phyloP scores from a whole-genome alignment of 371 early-diverging fungal genomes.

The Chytridiales sp. region DNA sequence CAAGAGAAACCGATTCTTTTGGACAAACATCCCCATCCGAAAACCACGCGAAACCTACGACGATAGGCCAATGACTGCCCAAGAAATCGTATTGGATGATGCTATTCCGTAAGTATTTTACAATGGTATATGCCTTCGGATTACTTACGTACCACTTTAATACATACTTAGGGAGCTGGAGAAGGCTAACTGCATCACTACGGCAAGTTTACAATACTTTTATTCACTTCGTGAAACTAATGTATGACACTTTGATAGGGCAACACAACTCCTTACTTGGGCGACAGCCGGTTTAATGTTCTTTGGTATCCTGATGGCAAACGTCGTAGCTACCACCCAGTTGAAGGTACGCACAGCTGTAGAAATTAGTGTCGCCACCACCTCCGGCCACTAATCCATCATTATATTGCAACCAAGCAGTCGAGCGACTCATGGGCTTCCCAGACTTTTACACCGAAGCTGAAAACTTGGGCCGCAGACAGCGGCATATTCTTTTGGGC shows the following conservation, averaged over 20 bases:
- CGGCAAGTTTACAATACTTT: no score
- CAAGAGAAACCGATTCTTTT: conserved; percentile 10
- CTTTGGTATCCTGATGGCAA: conserved; percentile 16
- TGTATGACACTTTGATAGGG: background rate
- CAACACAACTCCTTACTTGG: conserved; percentile 6
- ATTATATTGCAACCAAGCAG: background rate
- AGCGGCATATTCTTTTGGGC: conserved; percentile 5
- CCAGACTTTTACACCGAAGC: conserved; percentile 15
- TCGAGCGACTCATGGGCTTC: conserved; percentile 13
- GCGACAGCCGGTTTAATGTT: conserved; percentile 14
- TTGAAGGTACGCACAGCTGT: conserved; percentile 1
- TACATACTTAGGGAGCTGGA: conserved; percentile 3
- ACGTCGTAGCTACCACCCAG: conserved; percentile 12
- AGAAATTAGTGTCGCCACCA: background rate
- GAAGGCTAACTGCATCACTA: conserved; percentile 15
- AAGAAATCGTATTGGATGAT: conserved; percentile 8
- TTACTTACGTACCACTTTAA: background rate
- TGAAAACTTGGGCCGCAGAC: background rate
- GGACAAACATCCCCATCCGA: conserved; percentile 15
- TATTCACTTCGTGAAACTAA: background rate
- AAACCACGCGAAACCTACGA: background rate
- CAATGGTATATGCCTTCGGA: background rate
- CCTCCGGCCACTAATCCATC: no score
- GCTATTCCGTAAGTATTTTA: conserved; percentile 14
- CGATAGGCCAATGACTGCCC: conserved; percentile 4